Evolutionary conservation across 2,329 filamentous ascomycete genomes (phyloP), one percentile per base, ranked within the genome.

Genomic region (Cordyceps militaris): DNA sequence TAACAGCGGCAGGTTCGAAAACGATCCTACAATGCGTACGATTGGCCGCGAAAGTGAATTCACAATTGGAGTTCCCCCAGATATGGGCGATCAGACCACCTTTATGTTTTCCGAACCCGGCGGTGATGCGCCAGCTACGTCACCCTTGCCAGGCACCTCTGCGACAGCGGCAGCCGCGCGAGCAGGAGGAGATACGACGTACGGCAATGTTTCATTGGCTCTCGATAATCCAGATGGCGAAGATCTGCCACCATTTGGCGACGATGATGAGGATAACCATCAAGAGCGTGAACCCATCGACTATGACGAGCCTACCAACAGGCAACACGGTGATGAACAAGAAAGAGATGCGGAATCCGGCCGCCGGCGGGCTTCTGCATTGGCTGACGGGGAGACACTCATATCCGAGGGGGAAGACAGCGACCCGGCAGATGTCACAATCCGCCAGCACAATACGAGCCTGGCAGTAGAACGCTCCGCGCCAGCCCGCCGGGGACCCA

Each of bases 31-130:
- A 71, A 46, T 73, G 72, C 9, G 71, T 71, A 74, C 71, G 0
- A 59, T 75, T 21, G 74, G 72, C 19, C 71, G 75, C 10, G 75
- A 77, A 30, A 83, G 79, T 59, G 77, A 77, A 47, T 80, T 84
- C 59, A 76, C 75, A 3, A 66, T 83, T 21, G 72, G 80, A 30
- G 73, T 81, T 16, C 79, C 79, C 1, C 67, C 74, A 0, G 73
- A 74, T 9, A 73, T 74, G 9, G 77, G 78, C 47, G 71, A 73
- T 3, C 78, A 81, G 63, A 81, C 74, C 10, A 81, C 79, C 0
- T 81, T 83, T 44, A 59, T 79, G n/a, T 72, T 80, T 65, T 70
- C 69, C 10, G 70, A 71, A 7, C 71, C 71, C 0, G 65, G 62
- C 2, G 59, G 58, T n/a, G 69, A 70, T n/a, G 56, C 63, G 1